Evolutionary conservation across 129 eudicot species (phyloP).

Genomic region (Flaveria bidentis): DNA sequence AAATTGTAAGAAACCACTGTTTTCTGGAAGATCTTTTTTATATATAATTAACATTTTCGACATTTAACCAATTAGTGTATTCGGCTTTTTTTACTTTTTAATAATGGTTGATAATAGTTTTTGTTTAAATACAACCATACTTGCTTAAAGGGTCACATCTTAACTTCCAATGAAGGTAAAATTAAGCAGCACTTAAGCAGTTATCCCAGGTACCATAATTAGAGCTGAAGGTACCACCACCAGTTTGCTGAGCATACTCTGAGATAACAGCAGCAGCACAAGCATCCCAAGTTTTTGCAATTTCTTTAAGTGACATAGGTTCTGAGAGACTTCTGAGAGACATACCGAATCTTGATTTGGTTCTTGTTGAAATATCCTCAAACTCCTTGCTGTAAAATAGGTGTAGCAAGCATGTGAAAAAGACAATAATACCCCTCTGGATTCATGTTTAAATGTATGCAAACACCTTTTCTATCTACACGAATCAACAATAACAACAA

Average conservation of each 20-base stretch:
- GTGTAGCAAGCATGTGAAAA: conserved; percentile 11
- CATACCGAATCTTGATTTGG: conserved; percentile 75
- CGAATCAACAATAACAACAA: too few relatives aligned
- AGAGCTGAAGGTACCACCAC: conserved; percentile 97
- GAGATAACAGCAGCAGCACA: conserved; percentile 84
- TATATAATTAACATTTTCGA: too few relatives aligned
- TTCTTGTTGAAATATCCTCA: conserved; percentile 78
- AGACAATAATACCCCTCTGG: not conserved
- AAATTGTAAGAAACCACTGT: too few relatives aligned
- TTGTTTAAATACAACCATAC: conserved; percentile 4
- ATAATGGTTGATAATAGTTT: not conserved
- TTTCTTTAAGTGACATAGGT: conserved; percentile 80
- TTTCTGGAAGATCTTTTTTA: too few relatives aligned
- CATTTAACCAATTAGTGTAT: too few relatives aligned
- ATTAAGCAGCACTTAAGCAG: conserved; percentile 66
- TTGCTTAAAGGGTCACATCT: not conserved
- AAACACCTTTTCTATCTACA: too few relatives aligned
- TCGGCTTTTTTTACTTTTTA: not conserved
- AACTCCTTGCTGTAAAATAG: conserved; percentile 55
- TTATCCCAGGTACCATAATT: conserved; percentile 89
- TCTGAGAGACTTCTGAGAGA: conserved; percentile 73
- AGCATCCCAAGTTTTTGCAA: conserved; percentile 88
- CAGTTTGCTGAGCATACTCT: conserved; percentile 83
- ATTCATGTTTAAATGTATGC: not conserved
- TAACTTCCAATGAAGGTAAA: not conserved